These are phyloP conservation scores for Rhizodiscina lignyota DNA, from an alignment of 495 filamentous ascomycete genomes.

Conservation along the genomic window DNA sequence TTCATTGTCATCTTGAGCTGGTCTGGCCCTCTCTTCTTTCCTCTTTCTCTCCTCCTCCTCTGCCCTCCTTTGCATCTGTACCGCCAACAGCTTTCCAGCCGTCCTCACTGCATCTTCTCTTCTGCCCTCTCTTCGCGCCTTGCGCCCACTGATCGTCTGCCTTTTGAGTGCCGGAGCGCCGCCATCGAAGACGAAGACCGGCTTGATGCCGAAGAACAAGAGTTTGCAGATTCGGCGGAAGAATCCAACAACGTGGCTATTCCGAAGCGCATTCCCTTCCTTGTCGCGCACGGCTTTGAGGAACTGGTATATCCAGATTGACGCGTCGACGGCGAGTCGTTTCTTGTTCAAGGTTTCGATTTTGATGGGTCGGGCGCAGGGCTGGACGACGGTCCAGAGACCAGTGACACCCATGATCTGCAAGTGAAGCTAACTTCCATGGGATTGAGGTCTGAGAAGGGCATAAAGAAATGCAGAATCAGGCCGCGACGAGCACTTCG, in stretches of 20 bases:
- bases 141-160: constrained; percentile 68
- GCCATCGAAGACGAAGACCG: constrained; percentile 96
- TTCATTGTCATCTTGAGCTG: constrained; percentile 26
- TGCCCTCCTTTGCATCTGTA: constrained; percentile 77
- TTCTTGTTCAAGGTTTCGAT: constrained; percentile 91
- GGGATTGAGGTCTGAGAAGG: too few relatives aligned
- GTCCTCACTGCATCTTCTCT: constrained; percentile 85
- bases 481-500: too few relatives aligned
- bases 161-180: constrained; percentile 83
- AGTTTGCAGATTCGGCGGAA: constrained; percentile 96
- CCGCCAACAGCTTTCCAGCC: constrained; percentile 73
- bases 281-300: constrained; percentile 97
- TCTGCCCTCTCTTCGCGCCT: constrained; percentile 67
- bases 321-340: constrained; percentile 90
- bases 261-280: constrained; percentile 90
- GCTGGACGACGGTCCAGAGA: constrained; percentile 88
- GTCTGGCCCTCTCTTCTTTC: constrained; percentile 21
- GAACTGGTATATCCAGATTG: constrained; percentile 99
- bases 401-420: constrained; percentile 94
- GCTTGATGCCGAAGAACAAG: constrained; percentile 87
- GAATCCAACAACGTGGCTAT: constrained; percentile 91
- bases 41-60: constrained; percentile 65
- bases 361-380: constrained; percentile 78
- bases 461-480: too few relatives aligned
- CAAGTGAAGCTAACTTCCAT: too few relatives aligned